Conservation (phyloP, 495 filamentous ascomycete genomes). For the Neurospora sp. region DNA sequence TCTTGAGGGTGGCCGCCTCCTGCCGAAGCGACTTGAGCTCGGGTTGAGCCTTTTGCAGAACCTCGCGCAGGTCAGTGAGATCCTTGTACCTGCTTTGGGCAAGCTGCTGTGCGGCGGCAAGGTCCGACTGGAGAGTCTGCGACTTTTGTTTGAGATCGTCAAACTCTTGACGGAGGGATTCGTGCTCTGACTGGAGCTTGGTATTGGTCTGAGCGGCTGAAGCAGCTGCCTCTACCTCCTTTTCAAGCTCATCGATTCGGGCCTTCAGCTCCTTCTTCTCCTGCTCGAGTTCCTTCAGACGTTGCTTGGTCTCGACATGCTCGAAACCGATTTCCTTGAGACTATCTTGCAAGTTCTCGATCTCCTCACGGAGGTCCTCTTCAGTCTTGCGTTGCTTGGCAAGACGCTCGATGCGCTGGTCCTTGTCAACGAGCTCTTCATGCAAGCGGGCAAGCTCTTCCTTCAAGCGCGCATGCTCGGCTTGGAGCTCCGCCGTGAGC, state of each 20-base stretch:
- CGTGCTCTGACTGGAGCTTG: slow-evolving; percentile 49
- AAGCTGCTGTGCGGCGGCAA: slow-evolving; percentile 76
- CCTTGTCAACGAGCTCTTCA: slow-evolving; percentile 59
- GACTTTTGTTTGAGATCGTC: slow-evolving; percentile 64
- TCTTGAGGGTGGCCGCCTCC: slow-evolving; percentile 64
- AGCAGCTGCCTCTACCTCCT: slow-evolving; percentile 40
- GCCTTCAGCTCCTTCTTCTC: slow-evolving; percentile 42
- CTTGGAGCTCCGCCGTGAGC: slow-evolving; percentile 25
- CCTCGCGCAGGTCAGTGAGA: slow-evolving; percentile 63
- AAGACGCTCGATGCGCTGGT: slow-evolving; percentile 56
- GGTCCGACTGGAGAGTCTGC: slow-evolving; percentile 65
- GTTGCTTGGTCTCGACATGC: slow-evolving; percentile 73
- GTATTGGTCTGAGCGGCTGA: slow-evolving; percentile 23
- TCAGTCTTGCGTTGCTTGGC: slow-evolving; percentile 58
- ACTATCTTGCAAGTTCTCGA: slow-evolving; percentile 73
- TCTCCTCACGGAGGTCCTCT: slow-evolving; percentile 76
- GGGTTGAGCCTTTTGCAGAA: slow-evolving; percentile 75
- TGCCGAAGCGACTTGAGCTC: slow-evolving; percentile 67
- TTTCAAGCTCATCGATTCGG: slow-evolving; percentile 55
- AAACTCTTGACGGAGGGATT: slow-evolving; percentile 57
- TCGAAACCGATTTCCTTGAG: slow-evolving; percentile 66
- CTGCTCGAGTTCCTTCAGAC: slow-evolving; percentile 48
- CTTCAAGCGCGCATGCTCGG: neutral
- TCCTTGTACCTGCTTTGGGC: slow-evolving; percentile 83
- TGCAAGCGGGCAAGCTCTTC: slow-evolving; percentile 34